Evolutionary conservation across 2,329 filamentous ascomycete species (phyloP).

Genomic region (Dactylella cylindrospora): DNA sequence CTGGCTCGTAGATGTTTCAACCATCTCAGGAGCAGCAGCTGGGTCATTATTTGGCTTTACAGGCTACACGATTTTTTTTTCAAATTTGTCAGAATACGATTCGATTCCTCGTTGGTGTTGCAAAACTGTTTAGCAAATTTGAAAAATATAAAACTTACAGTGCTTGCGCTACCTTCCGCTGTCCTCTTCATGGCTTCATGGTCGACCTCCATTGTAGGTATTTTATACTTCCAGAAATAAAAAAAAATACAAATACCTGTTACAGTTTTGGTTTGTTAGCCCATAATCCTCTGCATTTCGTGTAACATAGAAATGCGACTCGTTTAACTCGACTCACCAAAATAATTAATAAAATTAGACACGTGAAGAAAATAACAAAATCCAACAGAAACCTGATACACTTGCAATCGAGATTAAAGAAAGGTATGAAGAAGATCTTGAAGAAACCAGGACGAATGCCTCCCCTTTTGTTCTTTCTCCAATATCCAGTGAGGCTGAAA

Average conservation of each 20-base stretch:
- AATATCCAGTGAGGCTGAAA: not conserved
- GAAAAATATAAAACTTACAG: constrained; percentile 6
- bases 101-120: not conserved
- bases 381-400: no score
- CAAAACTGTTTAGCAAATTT: no score
- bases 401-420: not conserved
- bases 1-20: constrained; percentile 11
- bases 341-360: no score
- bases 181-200: constrained; percentile 31
- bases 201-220: constrained; percentile 26
- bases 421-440: constrained; percentile 5
- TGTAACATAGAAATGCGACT: no score
- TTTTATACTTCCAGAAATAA: not conserved
- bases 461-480: constrained; percentile 24
- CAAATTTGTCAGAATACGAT: not conserved
- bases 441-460: no score
- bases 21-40: constrained; percentile 23
- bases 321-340: no score
- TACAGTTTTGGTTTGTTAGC: not conserved
- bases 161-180: not conserved
- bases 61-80: constrained; percentile 1
- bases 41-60: constrained; percentile 15
- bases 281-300: no score
- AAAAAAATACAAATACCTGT: not conserved
- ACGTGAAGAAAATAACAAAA: no score